Evolutionary conservation across 2,329 filamentous ascomycete species (phyloP).

Genomic region (Pseudogymnoascus sp.): DNA sequence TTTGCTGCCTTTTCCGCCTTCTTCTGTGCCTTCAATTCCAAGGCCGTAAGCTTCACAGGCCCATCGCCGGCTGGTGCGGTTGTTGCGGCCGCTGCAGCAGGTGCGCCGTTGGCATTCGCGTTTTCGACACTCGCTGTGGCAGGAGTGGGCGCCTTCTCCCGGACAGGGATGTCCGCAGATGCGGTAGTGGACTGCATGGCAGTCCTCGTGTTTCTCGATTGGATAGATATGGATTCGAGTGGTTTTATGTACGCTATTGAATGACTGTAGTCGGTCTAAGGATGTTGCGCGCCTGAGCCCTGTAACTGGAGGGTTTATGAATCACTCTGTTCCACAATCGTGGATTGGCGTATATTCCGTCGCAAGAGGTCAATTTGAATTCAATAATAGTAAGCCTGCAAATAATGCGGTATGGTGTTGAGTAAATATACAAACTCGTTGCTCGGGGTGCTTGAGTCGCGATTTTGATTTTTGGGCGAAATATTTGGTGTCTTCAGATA

Average conservation of each 20-base stretch:
- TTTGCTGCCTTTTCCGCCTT: conserved; percentile 89
- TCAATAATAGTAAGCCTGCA: neutral
- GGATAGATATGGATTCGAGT: neutral
- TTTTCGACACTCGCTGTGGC: neutral
- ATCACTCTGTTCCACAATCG: neutral
- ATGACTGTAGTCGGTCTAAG: neutral
- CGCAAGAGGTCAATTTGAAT: neutral
- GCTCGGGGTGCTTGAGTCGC: neutral
- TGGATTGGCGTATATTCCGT: neutral
- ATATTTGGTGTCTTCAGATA: neutral
- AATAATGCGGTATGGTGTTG: conserved; percentile 4
- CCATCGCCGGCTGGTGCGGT: conserved; percentile 19
- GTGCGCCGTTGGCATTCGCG: neutral
- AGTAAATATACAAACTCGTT: conserved; percentile 8
- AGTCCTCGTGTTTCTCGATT: neutral
- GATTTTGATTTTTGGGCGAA: neutral
- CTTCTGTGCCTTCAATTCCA: conserved; percentile 78
- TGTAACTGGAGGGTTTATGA: neutral
- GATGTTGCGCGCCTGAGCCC: neutral
- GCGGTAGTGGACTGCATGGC: conserved; percentile 6
- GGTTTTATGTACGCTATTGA: neutral
- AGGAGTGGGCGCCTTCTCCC: neutral
- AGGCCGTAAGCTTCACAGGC: conserved; percentile 55
- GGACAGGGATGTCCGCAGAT: neutral
- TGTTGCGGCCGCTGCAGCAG: neutral